phyloP scores from a whole-genome alignment of 129 eudicot species.

The Helichrysum umbraculigerum region DNA sequence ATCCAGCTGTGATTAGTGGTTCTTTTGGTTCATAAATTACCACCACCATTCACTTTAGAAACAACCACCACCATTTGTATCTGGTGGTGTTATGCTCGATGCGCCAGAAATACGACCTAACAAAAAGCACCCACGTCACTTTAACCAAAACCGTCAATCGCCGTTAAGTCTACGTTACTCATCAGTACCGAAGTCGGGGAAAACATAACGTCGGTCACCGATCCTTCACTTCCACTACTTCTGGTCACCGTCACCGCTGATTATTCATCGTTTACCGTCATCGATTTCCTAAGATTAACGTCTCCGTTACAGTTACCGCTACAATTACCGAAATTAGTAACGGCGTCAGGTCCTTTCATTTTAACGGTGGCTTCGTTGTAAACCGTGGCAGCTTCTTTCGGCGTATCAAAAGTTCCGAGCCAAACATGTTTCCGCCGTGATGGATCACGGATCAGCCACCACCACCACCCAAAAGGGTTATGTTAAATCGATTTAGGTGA shows the following conservation, averaged over 20 bases:
- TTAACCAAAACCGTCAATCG: conserved; percentile 28
- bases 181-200: conserved; percentile 63
- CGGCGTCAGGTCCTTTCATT: conserved; percentile 57
- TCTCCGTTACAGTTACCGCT: not conserved
- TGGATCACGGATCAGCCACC: conserved; percentile 76
- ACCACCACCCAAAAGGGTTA: too few relatives aligned
- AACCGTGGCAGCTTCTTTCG: conserved; percentile 64
- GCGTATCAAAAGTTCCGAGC: conserved; percentile 66
- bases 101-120: too few relatives aligned
- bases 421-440: conserved; percentile 49
- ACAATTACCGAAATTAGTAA: conserved; percentile 45
- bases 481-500: too few relatives aligned
- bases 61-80: too few relatives aligned
- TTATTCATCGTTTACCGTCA: not conserved
- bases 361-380: conserved; percentile 62
- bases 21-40: too few relatives aligned
- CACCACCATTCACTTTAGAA: too few relatives aligned
- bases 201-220: conserved; percentile 27
- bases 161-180: conserved; percentile 7
- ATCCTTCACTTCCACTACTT: conserved; percentile 2
- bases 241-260: not conserved
- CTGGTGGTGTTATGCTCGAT: too few relatives aligned
- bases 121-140: conserved; percentile 46
- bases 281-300: conserved; percentile 4
- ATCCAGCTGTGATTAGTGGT: too few relatives aligned